Evolutionary conservation across 2,329 filamentous ascomycete genomes (phyloP), one percentile per base, ranked within the genome.

Genomic region (Neurospora sp.): DNA sequence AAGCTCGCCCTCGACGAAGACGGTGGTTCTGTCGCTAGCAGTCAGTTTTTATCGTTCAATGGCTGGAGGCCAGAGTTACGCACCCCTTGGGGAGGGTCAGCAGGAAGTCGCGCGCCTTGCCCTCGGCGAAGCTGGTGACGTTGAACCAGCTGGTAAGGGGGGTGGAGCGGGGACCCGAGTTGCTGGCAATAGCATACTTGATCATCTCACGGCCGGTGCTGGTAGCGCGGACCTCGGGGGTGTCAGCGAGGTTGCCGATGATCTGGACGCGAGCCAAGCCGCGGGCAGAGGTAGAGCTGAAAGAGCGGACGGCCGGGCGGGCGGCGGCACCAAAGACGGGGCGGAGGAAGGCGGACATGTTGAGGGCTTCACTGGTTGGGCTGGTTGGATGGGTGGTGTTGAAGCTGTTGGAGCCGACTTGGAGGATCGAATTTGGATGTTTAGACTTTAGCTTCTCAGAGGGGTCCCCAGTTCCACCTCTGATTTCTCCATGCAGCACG

Each of bases 1-100:
- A 72, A 90, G 91, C 72, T 97, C 92, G 65, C 91, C 94, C 80
- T 98, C 95, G 67, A 98, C 83, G 77, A 88, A 93, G 72, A 99
- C 85, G 67, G 93, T 83, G 15, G 92, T 86, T 71, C 94, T 97
- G 75, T 72, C 69, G 37, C 62, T 69, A 67, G 69, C 41, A 66
- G 41, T 52, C 62, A 28, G 62, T 39, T 57, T 57, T 8, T 28
- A 69, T 57, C 33, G 12, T 39, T 23, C 33, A 52, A 57, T 6
- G 28, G 15, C 65, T 37, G 3, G 6, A 11, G 23, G 19, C 19
- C 57, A 65, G 19, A 37, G 23, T 66, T n/a, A 87, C 92, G 79
- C 82, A 97, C 92, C 95, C 95, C 85, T 97, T 98, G 69, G 88
- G 88, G 80, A 97, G 81, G 76, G 81, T 83, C 77, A 92, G 82